Evolutionary conservation across 306 rosid species (phyloP).

Genomic region (Acmispon strigosus): DNA sequence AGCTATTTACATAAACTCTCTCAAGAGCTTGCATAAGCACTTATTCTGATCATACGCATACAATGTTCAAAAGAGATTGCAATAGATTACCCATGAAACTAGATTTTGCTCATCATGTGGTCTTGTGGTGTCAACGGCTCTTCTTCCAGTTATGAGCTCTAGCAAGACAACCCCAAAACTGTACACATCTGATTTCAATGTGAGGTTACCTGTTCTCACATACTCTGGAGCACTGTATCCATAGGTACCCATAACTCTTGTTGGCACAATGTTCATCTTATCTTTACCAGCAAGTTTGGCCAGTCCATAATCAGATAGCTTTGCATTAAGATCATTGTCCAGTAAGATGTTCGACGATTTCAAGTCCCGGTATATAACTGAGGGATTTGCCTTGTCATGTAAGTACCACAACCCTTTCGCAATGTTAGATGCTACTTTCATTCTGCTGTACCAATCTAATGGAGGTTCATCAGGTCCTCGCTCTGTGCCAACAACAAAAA

Average conservation of each 20-base stretch:
- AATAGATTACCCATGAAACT: constrained; percentile 68
- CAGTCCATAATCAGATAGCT: constrained; percentile 74
- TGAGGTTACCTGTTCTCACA: constrained; percentile 55
- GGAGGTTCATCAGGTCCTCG: constrained; percentile 23
- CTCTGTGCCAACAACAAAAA: constrained; percentile 30
- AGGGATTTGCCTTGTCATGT: constrained; percentile 76
- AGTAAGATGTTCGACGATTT: constrained; percentile 68
- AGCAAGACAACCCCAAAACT: constrained; percentile 81
- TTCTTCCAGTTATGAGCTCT: constrained; percentile 82
- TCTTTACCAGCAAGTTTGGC: constrained; percentile 58
- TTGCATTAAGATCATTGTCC: constrained; percentile 55
- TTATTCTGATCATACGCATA: neutral
- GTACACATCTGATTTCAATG: constrained; percentile 74
- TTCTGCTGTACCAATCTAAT: constrained; percentile 68
- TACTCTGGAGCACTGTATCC: constrained; percentile 91
- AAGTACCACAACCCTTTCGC: constrained; percentile 82
- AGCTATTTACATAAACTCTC: too few relatives aligned
- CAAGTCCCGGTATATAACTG: constrained; percentile 64
- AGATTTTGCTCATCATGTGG: constrained; percentile 72
- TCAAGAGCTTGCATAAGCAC: neutral
- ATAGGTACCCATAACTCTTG: constrained; percentile 76
- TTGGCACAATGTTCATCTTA: constrained; percentile 37
- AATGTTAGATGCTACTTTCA: constrained; percentile 57
- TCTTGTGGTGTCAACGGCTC: constrained; percentile 67
- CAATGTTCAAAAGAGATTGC: neutral